These are phyloP conservation scores for Taphrina populina DNA, from an alignment of 1,139 yeast species.

Conservation along the genomic window DNA sequence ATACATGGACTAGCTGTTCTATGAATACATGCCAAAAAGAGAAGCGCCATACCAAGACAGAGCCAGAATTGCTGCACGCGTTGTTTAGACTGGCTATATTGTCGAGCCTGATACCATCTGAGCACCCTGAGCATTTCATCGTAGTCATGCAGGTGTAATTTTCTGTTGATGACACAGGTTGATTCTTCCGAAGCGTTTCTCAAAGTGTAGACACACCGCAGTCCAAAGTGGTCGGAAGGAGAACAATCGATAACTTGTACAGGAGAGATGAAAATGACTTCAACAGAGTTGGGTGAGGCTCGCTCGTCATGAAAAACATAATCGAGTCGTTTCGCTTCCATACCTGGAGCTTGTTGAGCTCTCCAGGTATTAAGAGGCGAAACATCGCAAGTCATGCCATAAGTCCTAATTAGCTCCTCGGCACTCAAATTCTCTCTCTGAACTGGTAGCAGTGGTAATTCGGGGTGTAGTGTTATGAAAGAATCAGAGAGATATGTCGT, in stretches of 20 bases:
- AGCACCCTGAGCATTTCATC: slow-evolving; percentile 60
- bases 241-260: slow-evolving; percentile 53
- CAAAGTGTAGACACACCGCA: slow-evolving; percentile 36
- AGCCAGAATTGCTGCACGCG: slow-evolving; percentile 63
- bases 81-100: slow-evolving; percentile 63
- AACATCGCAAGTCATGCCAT: slow-evolving; percentile 82
- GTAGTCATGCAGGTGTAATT: slow-evolving; percentile 43
- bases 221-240: slow-evolving; percentile 88
- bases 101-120: slow-evolving; percentile 55
- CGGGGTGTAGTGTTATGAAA: slow-evolving; percentile 70
- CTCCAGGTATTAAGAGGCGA: slow-evolving; percentile 87
- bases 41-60: slow-evolving; percentile 56
- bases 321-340: slow-evolving; percentile 87
- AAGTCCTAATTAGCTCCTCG: slow-evolving; percentile 63
- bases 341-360: slow-evolving; percentile 49
- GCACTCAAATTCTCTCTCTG: slow-evolving; percentile 52
- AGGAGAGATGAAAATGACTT: slow-evolving; percentile 50
- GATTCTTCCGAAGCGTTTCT: slow-evolving; percentile 43
- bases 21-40: slow-evolving; percentile 56
- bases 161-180: slow-evolving; percentile 21
- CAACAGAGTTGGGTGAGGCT: slow-evolving; percentile 64
- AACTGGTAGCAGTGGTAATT: slow-evolving; percentile 40
- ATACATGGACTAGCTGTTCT: slow-evolving; percentile 50
- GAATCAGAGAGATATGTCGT: slow-evolving; percentile 71
- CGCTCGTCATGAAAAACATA: slow-evolving; percentile 73